Evolutionary conservation across 2,329 filamentous ascomycete species (phyloP).

Genomic region (Gremmenia infestans): DNA sequence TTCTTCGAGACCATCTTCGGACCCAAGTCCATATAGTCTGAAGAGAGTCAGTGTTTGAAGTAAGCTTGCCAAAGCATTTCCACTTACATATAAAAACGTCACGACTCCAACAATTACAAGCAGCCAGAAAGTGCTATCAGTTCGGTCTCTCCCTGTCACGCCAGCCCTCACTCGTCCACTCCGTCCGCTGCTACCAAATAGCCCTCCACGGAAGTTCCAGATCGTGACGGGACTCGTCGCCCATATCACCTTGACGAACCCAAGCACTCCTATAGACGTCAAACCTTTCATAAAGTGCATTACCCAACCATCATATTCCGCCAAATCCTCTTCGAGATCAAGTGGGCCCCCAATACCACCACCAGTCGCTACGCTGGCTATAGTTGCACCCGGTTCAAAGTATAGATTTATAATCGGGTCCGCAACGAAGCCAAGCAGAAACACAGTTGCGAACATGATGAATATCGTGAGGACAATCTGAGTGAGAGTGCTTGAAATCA

Average conservation of each 20-base stretch:
- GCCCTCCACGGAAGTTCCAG: slow-evolving; percentile 63
- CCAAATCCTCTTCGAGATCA: slow-evolving; percentile 35
- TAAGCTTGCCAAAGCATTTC: neutral
- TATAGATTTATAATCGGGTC: slow-evolving; percentile 90
- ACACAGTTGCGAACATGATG: slow-evolving; percentile 69
- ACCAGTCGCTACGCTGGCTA: slow-evolving; percentile 41
- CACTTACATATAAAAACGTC: slow-evolving; percentile 71
- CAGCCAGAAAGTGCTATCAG: slow-evolving; percentile 73
- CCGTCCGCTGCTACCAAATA: slow-evolving; percentile 45
- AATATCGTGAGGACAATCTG: slow-evolving; percentile 66
- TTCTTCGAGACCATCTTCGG: slow-evolving; percentile 63
- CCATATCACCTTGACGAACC: slow-evolving; percentile 75
- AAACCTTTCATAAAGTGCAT: slow-evolving; percentile 87
- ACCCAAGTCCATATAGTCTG: slow-evolving; percentile 80
- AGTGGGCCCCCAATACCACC: slow-evolving; percentile 34
- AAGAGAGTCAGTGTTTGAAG: slow-evolving; percentile 11
- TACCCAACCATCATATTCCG: slow-evolving; percentile 59
- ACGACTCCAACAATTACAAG: slow-evolving; percentile 74
- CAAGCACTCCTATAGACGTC: slow-evolving; percentile 81
- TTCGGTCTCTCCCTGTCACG: slow-evolving; percentile 65
- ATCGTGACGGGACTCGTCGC: slow-evolving; percentile 71
- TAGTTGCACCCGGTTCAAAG: slow-evolving; percentile 67
- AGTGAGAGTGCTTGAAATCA: slow-evolving; percentile 60
- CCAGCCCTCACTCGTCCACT: slow-evolving; percentile 38
- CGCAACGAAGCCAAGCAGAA: slow-evolving; percentile 82